Percentiles rank a stretch among this genome's conserved stretches.
Evolutionary conservation across 192 early-diverging fungal species (phyloP).

Genomic region (Coemansia sp.): DNA sequence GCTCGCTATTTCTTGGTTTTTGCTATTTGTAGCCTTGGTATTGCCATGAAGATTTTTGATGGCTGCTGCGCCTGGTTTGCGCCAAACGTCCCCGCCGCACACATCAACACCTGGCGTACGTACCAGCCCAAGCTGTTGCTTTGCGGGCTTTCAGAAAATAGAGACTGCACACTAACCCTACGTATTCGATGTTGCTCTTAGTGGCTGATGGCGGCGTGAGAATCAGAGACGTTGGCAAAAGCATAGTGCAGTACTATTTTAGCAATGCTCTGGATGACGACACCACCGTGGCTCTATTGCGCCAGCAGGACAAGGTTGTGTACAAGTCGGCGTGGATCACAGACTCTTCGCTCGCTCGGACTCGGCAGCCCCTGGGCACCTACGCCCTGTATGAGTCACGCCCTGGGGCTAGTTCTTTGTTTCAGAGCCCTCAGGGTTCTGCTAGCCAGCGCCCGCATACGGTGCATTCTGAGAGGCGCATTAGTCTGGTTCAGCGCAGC

Average conservation of each 20-base stretch:
- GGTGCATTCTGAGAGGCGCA: background rate
- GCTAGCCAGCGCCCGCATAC: background rate
- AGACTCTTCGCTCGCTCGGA: constrained; percentile 41
- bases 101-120: constrained; percentile 41
- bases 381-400: constrained; percentile 24
- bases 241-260: constrained; percentile 42
- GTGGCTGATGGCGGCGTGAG: constrained; percentile 39
- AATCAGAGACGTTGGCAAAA: constrained; percentile 31
- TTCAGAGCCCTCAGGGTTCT: background rate
- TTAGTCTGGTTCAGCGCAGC: background rate
- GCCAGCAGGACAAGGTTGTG: constrained; percentile 30
- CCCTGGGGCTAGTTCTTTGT: background rate
- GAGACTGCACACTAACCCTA: background rate
- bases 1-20: too few species aligned
- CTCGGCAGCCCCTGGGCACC: constrained; percentile 33
- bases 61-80: constrained; percentile 47
- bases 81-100: constrained; percentile 34
- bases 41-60: constrained; percentile 52
- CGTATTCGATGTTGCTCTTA: background rate
- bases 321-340: constrained; percentile 46
- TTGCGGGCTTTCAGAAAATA: too few species aligned
- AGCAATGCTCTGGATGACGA: constrained; percentile 33
- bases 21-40: background rate
- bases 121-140: background rate
- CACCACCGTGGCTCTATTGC: constrained; percentile 19